phyloP scores from a whole-genome alignment of 2,329 filamentous ascomycete species.

The Botrytis sinoallii region DNA sequence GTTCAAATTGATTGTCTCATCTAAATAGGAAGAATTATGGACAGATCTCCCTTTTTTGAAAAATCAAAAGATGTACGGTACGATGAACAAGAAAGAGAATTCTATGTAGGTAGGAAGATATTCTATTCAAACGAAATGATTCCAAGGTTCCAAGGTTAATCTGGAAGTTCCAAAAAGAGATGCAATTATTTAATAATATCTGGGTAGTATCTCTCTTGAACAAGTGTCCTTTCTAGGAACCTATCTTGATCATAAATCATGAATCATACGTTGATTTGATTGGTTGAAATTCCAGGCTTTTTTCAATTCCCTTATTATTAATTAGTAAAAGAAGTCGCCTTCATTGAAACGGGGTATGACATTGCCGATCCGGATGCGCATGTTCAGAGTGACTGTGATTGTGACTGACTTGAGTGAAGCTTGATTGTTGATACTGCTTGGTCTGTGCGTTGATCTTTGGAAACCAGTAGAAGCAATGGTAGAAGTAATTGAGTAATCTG shows the following conservation, averaged over 20 bases:
- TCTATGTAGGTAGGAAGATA: not conserved
- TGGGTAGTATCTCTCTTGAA: not conserved
- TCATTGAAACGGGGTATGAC: not conserved
- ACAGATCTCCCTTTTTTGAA: constrained; percentile 11
- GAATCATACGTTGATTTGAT: not conserved
- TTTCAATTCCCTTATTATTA: not conserved
- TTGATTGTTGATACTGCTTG: not conserved
- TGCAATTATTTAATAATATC: not conserved
- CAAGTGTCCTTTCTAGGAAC: constrained; percentile 3
- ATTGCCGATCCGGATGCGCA: not conserved
- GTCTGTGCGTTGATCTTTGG: not conserved
- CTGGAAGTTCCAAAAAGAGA: not conserved
- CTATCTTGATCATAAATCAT: not conserved
- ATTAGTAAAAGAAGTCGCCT: not conserved
- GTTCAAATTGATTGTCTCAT: constrained; percentile 20
- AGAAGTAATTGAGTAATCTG: not conserved
- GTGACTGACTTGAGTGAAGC: not conserved
- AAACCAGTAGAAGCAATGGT: not conserved
- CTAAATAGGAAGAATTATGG: constrained; percentile 12
- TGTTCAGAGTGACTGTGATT: not conserved
- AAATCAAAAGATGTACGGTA: not conserved
- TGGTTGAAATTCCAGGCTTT: not conserved
- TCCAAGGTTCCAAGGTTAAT: not conserved
- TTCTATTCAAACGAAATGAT: not conserved
- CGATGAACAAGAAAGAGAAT: not conserved